These are phyloP conservation scores for Chenopodium berlandieri DNA, from an alignment of 148 eudicot genomes.

Conservation along the genomic window DNA sequence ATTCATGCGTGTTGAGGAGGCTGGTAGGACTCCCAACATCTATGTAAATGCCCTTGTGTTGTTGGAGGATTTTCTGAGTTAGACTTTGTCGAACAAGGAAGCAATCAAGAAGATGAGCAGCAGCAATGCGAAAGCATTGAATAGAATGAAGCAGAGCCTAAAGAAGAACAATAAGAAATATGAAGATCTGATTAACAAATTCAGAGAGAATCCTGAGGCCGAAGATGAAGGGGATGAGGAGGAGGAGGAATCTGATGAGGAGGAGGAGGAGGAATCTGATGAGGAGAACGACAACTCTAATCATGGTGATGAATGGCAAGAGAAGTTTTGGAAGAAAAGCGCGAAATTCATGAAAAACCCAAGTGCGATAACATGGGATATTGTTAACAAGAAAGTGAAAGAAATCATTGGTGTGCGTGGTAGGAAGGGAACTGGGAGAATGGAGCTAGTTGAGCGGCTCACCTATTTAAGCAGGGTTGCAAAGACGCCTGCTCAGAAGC, in stretches of 20 bases:
- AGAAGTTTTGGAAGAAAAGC: no score
- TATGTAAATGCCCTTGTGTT: conserved; percentile 76
- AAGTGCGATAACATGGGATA: conserved; percentile 57
- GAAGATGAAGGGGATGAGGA: conserved; percentile 45
- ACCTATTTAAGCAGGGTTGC: conserved; percentile 85
- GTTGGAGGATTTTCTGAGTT: conserved; percentile 72
- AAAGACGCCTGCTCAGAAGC: conserved; percentile 93
- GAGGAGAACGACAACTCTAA: conserved; percentile 19
- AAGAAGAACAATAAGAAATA: conserved; percentile 83
- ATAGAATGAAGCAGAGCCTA: conserved; percentile 81
- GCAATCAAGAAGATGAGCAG: conserved; percentile 86
- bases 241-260: conserved; percentile 30
- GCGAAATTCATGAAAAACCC: conserved; percentile 51
- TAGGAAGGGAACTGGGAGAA: conserved; percentile 77
- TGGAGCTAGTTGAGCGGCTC: conserved; percentile 88
- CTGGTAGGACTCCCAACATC: conserved; percentile 54
- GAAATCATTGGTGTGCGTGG: conserved; percentile 84
- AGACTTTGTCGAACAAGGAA: conserved; percentile 74
- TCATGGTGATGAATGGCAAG: conserved; percentile 24
- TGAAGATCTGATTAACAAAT: conserved; percentile 64
- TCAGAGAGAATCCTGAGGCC: conserved; percentile 68
- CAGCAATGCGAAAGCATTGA: conserved; percentile 79
- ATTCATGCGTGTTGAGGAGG: conserved; percentile 67
- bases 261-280: conserved; percentile 33
- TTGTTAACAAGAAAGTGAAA: conserved; percentile 76